phyloP scores from a whole-genome alignment of 2,329 filamentous ascomycete genomes.

The Botrytis medusae region DNA sequence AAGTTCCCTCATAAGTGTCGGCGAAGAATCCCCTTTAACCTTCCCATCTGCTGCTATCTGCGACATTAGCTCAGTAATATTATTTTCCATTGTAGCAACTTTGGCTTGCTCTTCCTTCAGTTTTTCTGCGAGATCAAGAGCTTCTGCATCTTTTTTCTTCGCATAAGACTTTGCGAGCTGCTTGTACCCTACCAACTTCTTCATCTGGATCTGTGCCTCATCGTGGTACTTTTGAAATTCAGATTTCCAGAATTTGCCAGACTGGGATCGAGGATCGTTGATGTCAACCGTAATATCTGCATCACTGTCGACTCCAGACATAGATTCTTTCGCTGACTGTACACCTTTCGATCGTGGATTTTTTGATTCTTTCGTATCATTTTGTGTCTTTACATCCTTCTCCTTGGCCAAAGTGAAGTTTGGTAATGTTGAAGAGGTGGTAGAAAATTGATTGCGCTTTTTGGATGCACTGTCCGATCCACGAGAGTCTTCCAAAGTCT shows the following conservation, averaged over 20 bases:
- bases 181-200: slow-evolving; percentile 77
- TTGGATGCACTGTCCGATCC: slow-evolving; percentile 33
- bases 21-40: slow-evolving; percentile 46
- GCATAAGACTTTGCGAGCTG: slow-evolving; percentile 77
- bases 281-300: slow-evolving; percentile 68
- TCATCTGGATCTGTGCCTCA: slow-evolving; percentile 71
- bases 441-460: slow-evolving; percentile 10
- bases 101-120: slow-evolving; percentile 68
- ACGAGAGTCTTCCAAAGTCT: slow-evolving; percentile 48
- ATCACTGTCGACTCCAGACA: slow-evolving; percentile 44
- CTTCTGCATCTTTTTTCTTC: slow-evolving; percentile 73
- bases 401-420: slow-evolving; percentile 8
- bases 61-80: slow-evolving; percentile 58
- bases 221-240: slow-evolving; percentile 73
- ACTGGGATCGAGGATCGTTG: slow-evolving; percentile 71
- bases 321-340: slow-evolving; percentile 25
- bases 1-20: slow-evolving; percentile 53
- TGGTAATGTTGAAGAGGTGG: slow-evolving; percentile 12
- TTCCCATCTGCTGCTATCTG: slow-evolving; percentile 47
- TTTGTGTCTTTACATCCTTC: background rate
- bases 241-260: slow-evolving; percentile 77
- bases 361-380: slow-evolving; percentile 5
- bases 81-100: slow-evolving; percentile 62
- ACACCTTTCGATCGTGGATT: slow-evolving; percentile 25
- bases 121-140: slow-evolving; percentile 62